A percentile compares a stretch with the other conserved stretches of the same genome.
Conservation (phyloP, 78 protist genomes). For the Capsaspora owczarzaki region DNA sequence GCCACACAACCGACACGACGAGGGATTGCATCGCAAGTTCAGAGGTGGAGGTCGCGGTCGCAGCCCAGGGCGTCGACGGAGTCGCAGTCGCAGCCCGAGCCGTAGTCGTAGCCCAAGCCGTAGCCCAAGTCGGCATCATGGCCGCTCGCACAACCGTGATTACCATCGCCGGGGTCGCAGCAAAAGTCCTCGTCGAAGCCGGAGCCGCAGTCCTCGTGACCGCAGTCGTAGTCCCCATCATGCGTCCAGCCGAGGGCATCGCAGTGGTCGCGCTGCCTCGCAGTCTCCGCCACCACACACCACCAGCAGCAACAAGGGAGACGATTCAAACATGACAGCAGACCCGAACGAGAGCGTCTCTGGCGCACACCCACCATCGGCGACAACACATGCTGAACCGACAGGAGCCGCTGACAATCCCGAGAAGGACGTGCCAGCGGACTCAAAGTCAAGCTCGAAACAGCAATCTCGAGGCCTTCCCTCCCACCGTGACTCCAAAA, state of each 20-base stretch:
- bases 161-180: neutral
- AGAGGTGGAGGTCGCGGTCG: neutral
- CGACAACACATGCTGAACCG: neutral
- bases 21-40: too few species aligned
- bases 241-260: neutral
- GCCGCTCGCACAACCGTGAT: too few species aligned
- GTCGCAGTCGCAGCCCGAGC: neutral
- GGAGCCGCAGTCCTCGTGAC: neutral
- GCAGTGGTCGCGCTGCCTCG: neutral
- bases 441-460: neutral
- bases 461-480: too few species aligned
- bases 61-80: neutral
- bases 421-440: neutral
- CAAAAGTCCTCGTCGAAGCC: too few species aligned
- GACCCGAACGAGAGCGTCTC: neutral
- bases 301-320: neutral
- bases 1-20: too few species aligned
- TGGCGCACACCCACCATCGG: neutral
- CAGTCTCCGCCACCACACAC: neutral
- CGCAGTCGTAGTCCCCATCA: neutral
- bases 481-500: too few species aligned
- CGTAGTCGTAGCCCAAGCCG: neutral
- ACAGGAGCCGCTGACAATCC: neutral
- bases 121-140: neutral
- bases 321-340: neutral